Evolutionary conservation across 306 rosid species (phyloP).

Genomic region (Abrus precatorius): DNA sequence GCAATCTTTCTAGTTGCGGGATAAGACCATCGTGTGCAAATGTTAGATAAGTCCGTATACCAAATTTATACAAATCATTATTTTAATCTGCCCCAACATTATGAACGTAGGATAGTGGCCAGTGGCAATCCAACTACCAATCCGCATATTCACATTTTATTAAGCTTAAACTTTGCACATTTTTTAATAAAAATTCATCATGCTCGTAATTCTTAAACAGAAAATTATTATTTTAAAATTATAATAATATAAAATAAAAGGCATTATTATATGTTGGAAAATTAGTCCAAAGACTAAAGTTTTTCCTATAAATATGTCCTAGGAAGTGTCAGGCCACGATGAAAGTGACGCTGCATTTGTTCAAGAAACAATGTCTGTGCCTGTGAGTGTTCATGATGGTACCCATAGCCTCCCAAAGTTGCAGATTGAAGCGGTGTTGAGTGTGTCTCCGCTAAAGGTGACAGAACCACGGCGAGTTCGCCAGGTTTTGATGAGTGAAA

Average conservation of each 20-base stretch:
- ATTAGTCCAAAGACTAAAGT: not conserved
- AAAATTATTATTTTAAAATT: no score
- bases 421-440: conserved; percentile 50
- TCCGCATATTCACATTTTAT: no score
- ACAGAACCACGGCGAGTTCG: conserved; percentile 48
- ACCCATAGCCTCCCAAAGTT: conserved; percentile 12
- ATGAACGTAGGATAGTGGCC: no score
- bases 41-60: conserved; percentile 14
- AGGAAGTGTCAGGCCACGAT: not conserved
- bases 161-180: no score
- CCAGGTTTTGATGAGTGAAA: conserved; percentile 34
- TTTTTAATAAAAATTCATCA: no score
- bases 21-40: not conserved
- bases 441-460: conserved; percentile 46
- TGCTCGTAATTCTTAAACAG: no score
- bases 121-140: not conserved
- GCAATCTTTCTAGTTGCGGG: not conserved
- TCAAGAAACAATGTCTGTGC: conserved; percentile 16
- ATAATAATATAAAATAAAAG: not conserved
- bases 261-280: not conserved
- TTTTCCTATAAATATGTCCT: not conserved
- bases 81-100: not conserved
- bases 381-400: not conserved
- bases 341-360: not conserved
- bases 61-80: conserved; percentile 8